Conservation (phyloP, 192 early-diverging fungal species). For the Gaertneriomyces semiglobifer region DNA sequence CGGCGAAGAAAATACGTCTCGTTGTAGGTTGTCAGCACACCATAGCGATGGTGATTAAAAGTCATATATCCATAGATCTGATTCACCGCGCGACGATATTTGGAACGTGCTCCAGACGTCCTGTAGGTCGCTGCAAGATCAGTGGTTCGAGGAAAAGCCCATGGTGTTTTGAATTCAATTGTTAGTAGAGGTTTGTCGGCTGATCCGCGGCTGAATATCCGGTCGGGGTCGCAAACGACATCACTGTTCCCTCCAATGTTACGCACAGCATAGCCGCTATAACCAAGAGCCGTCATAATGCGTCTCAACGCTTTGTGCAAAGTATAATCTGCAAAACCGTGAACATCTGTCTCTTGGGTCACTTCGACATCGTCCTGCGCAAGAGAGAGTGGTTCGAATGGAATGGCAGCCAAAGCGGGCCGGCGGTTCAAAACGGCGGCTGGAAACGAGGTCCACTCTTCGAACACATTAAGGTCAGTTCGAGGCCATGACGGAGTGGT, state of each 20-base stretch:
- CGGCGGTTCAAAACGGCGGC: background rate
- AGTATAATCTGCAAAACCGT: background rate
- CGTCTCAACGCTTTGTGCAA: background rate
- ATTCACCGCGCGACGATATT: background rate
- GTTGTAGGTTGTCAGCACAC: conserved; percentile 13
- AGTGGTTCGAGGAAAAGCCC: conserved; percentile 5
- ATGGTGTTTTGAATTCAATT: conserved; percentile 16
- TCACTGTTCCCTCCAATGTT: conserved; percentile 1
- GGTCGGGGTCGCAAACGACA: conserved; percentile 6
- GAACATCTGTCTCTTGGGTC: background rate
- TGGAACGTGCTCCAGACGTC: too few species aligned
- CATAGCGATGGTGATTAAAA: conserved; percentile 16
- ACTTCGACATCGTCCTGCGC: background rate
- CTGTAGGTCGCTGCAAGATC: background rate
- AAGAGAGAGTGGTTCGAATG: background rate
- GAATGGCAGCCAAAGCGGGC: background rate
- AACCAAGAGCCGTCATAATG: background rate
- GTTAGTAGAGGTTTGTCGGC: conserved; percentile 1
- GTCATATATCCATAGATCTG: conserved; percentile 25
- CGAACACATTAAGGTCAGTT: conserved; percentile 6
- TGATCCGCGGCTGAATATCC: background rate
- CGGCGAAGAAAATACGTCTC: conserved; percentile 9
- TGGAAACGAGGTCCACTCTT: background rate
- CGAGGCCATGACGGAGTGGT: conserved; percentile 10
- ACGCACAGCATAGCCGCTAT: background rate